Evolutionary conservation across 2,329 filamentous ascomycete genomes (phyloP).

Genomic region (Colletotrichum brevisporum): DNA sequence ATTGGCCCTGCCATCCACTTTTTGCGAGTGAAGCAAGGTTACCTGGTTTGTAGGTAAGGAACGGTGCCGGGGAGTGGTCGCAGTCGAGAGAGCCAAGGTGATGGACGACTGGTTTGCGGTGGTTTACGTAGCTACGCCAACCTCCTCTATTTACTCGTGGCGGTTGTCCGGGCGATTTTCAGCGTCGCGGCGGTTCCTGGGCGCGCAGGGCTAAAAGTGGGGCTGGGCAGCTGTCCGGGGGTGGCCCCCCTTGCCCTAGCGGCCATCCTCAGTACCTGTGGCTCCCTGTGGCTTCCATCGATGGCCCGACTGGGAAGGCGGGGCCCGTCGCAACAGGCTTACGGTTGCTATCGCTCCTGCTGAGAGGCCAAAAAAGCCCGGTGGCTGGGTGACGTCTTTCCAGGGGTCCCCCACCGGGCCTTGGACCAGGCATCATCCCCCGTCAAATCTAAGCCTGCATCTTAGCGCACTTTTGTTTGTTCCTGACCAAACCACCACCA

Average conservation of each 20-base stretch:
- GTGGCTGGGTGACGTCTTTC: constrained; percentile 41
- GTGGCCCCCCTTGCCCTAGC: too few relatives aligned
- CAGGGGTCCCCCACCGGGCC: constrained; percentile 29
- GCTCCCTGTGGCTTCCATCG: constrained; percentile 8
- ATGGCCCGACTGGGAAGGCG: constrained; percentile 21
- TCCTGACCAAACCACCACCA: not conserved
- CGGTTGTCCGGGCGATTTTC: constrained; percentile 41
- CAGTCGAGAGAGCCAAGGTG: constrained; percentile 16
- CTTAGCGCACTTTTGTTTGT: constrained; percentile 6
- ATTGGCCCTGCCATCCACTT: constrained; percentile 43
- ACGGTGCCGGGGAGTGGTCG: constrained; percentile 2
- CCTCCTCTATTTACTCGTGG: constrained; percentile 43
- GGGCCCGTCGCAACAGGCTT: not conserved
- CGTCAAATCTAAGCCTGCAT: constrained; percentile 18
- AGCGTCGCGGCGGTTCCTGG: constrained; percentile 40
- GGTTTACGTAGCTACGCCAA: constrained; percentile 41
- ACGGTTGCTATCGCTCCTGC: too few relatives aligned
- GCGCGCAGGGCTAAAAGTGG: constrained; percentile 27
- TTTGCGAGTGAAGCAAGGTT: constrained; percentile 10
- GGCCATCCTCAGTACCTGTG: not conserved
- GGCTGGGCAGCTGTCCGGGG: not conserved
- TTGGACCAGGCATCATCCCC: not conserved
- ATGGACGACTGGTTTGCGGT: constrained; percentile 1
- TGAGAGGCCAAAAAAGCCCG: constrained; percentile 36
- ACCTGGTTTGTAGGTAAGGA: too few relatives aligned